Percentiles rank a stretch among this genome's conserved stretches.
Conservation (phyloP, 2,329 filamentous ascomycete species). For the Elsinoe necatrix region DNA sequence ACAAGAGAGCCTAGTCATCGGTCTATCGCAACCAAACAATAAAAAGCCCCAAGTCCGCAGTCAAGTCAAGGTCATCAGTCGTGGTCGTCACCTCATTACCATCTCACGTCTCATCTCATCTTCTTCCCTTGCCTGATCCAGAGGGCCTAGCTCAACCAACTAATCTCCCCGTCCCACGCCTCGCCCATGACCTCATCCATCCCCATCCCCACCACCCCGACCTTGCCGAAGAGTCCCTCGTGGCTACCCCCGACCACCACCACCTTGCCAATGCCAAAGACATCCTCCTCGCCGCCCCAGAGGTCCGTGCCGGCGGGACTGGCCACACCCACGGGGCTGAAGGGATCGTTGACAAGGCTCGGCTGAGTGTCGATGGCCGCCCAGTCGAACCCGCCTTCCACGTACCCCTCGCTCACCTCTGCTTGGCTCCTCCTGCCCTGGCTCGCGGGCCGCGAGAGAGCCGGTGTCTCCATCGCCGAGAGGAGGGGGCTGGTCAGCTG, state of each 20-base stretch:
- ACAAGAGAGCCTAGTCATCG: neutral
- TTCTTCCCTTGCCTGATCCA: neutral
- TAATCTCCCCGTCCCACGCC: slow-evolving; percentile 9
- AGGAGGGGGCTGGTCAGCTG: neutral
- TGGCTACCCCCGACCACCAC: neutral
- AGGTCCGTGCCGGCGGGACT: slow-evolving; percentile 13
- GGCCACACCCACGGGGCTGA: slow-evolving; percentile 14
- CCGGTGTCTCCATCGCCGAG: slow-evolving; percentile 6
- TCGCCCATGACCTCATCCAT: neutral
- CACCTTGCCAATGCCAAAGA: neutral
- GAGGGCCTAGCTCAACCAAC: slow-evolving; percentile 7
- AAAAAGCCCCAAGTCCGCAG: neutral
- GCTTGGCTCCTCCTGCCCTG: slow-evolving; percentile 5
- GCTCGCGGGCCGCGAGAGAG: neutral
- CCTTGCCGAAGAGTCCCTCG: neutral
- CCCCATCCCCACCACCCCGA: slow-evolving; percentile 1
- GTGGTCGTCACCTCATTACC: slow-evolving; percentile 2
- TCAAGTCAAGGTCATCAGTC: slow-evolving; percentile 10
- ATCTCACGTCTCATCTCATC: neutral
- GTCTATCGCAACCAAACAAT: neutral
- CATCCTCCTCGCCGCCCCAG: slow-evolving; percentile 7
- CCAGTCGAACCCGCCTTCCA: slow-evolving; percentile 17
- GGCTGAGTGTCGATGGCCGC: slow-evolving; percentile 18
- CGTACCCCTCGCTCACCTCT: slow-evolving; percentile 13
- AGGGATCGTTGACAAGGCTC: slow-evolving; percentile 12